Conservation (phyloP, 305 asterid species). For the Ajuga reptans region DNA sequence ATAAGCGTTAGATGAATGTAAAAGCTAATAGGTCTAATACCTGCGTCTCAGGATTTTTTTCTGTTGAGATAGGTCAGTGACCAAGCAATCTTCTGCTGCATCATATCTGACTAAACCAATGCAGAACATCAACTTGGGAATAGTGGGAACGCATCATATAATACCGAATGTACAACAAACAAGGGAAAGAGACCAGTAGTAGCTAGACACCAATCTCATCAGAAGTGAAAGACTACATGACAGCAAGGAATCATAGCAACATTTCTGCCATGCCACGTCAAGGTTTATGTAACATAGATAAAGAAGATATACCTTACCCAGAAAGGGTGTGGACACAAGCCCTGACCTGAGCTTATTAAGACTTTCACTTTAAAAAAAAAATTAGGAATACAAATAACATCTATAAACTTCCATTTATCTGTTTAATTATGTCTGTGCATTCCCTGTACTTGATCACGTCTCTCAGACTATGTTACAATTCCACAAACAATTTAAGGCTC, state of each 20-base stretch:
- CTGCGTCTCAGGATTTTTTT: slow-evolving; percentile 73
- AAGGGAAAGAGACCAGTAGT: neutral
- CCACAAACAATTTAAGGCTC: neutral
- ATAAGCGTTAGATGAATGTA: neutral
- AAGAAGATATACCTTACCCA: neutral
- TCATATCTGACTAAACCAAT: slow-evolving; percentile 69
- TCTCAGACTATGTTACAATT: neutral
- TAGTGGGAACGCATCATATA: neutral
- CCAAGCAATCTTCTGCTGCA: slow-evolving; percentile 49
- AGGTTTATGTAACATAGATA: neutral
- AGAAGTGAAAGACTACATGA: neutral
- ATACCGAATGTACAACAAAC: neutral
- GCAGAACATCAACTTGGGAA: slow-evolving; percentile 14
- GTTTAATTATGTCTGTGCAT: neutral
- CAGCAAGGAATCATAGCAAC: neutral
- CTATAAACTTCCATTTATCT: neutral
- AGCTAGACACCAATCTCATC: neutral
- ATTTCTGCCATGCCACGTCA: neutral
- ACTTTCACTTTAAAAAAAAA: too few relatives aligned
- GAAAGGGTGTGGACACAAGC: too few relatives aligned
- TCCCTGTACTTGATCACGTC: neutral
- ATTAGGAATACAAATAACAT: too few relatives aligned
- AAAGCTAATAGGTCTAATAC: slow-evolving; percentile 31
- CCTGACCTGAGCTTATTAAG: too few relatives aligned
- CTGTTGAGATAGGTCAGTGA: slow-evolving; percentile 56